Evolutionary conservation across 768 basidiomycete genomes (phyloP).

Genomic region (Brasilioporus rufonigricans): DNA sequence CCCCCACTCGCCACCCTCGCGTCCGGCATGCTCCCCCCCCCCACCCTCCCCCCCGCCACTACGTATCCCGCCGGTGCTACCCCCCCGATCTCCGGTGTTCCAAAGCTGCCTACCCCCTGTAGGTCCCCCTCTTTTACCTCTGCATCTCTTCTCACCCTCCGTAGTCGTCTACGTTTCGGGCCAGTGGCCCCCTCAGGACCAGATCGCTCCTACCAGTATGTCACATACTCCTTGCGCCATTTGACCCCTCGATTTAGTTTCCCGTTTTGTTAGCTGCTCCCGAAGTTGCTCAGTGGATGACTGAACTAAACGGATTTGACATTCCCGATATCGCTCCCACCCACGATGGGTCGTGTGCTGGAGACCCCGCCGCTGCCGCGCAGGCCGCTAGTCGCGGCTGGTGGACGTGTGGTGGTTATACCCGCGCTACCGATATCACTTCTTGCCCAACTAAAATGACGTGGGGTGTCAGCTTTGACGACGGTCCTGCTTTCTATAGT

Average conservation of each 20-base stretch:
- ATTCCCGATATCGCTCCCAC: slow-evolving; percentile 70
- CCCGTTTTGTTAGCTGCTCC: slow-evolving; percentile 10
- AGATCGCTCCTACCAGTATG: slow-evolving; percentile 57
- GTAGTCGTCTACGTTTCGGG: slow-evolving; percentile 45
- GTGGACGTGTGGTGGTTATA: slow-evolving; percentile 87
- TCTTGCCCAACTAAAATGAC: slow-evolving; percentile 64
- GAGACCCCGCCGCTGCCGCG: slow-evolving; percentile 53
- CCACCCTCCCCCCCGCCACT: slow-evolving; percentile 47
- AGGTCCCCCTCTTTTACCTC: slow-evolving; percentile 13
- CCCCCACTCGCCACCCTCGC: slow-evolving; percentile 60
- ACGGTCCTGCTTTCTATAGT: slow-evolving; percentile 86
- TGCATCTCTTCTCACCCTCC: slow-evolving; percentile 1
- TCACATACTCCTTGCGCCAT: background rate
- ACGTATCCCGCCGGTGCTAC: slow-evolving; percentile 59
- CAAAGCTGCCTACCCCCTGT: slow-evolving; percentile 65
- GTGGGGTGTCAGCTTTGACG: slow-evolving; percentile 86
- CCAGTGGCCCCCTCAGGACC: slow-evolving; percentile 65
- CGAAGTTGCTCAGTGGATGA: slow-evolving; percentile 73
- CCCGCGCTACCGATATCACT: slow-evolving; percentile 57
- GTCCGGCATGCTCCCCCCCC: slow-evolving; percentile 58
- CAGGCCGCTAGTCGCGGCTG: slow-evolving; percentile 69
- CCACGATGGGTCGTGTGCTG: slow-evolving; percentile 63
- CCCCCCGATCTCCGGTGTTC: slow-evolving; percentile 64
- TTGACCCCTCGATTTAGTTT: background rate
- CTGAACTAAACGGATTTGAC: slow-evolving; percentile 65